Conservation (phyloP, 352 stramenopile species). For the Phytophthora syringae region DNA sequence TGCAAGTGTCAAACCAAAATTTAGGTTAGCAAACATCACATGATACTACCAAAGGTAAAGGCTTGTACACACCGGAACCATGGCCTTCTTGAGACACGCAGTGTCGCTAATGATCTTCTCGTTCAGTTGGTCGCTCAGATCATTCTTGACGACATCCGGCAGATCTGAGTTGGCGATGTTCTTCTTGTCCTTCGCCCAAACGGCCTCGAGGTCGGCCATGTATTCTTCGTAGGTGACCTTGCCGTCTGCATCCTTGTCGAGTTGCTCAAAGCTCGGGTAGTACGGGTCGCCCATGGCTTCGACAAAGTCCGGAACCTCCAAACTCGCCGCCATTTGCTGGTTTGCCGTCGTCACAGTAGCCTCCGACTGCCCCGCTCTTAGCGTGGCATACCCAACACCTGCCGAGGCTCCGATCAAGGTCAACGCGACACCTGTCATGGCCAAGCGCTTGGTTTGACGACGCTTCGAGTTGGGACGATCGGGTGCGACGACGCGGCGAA, state of each 20-base stretch:
- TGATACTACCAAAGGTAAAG: no score
- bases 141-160: conserved; percentile 42
- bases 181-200: conserved; percentile 28
- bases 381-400: conserved; percentile 49
- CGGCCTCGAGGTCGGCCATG: conserved; percentile 36
- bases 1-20: conserved; percentile 17
- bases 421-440: conserved; percentile 43
- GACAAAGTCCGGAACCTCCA: conserved; percentile 41
- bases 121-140: conserved; percentile 45
- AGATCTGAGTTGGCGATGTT: conserved; percentile 40
- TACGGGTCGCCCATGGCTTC: conserved; percentile 38
- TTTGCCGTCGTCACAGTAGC: conserved; percentile 12
- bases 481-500: conserved; percentile 55
- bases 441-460: conserved; percentile 55
- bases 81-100: conserved; percentile 44
- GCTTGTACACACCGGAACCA: conserved; percentile 40
- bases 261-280: conserved; percentile 46
- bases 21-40: no score
- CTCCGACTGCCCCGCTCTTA: conserved; percentile 9
- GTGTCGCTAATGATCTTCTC: conserved; percentile 46
- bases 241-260: conserved; percentile 45
- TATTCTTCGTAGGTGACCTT: conserved; percentile 48
- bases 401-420: conserved; percentile 47
- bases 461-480: conserved; percentile 43
- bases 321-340: conserved; percentile 26